Evolutionary conservation across 1,284 basidiomycete species (phyloP).

Genomic region (Sporisorium exsertum): DNA sequence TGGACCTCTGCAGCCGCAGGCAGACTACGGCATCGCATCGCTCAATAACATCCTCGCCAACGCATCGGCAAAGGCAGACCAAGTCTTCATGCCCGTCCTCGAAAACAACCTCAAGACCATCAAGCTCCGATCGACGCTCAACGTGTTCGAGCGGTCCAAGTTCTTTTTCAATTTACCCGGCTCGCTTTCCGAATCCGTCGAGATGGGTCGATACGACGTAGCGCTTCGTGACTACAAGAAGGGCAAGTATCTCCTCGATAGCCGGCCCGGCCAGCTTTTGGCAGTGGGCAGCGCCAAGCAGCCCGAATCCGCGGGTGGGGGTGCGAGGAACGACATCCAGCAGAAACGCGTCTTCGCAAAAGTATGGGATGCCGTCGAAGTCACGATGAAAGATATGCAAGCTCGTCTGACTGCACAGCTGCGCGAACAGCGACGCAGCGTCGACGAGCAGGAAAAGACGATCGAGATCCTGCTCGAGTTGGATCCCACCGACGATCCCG

Average conservation of each 20-base stretch:
- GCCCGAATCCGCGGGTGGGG: constrained; percentile 30
- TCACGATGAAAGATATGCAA: constrained; percentile 92
- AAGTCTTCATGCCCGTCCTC: constrained; percentile 94
- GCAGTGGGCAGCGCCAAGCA: constrained; percentile 71
- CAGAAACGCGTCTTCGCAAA: constrained; percentile 93
- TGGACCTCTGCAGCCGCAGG: constrained; percentile 80
- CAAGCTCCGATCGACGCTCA: constrained; percentile 89
- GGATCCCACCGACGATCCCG: constrained; percentile 73
- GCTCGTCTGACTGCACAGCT: constrained; percentile 81
- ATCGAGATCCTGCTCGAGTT: constrained; percentile 77
- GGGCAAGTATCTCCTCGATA: constrained; percentile 89
- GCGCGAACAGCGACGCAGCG: constrained; percentile 80
- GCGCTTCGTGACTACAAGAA: constrained; percentile 97
- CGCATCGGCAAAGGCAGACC: constrained; percentile 88
- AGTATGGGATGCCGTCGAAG: constrained; percentile 95
- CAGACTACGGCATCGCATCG: constrained; percentile 85
- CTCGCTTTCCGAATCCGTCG: constrained; percentile 88
- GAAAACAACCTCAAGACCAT: constrained; percentile 96
- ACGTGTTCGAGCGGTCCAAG: constrained; percentile 94
- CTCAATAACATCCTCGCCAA: constrained; percentile 75
- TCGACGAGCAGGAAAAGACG: constrained; percentile 96
- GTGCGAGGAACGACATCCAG: constrained; percentile 55
- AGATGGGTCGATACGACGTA: constrained; percentile 81
- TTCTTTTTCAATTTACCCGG: constrained; percentile 99
- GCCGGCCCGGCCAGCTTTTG: constrained; percentile 82